phyloP scores from a whole-genome alignment of 2,329 filamentous ascomycete species.

The Aspergillus fructus region DNA sequence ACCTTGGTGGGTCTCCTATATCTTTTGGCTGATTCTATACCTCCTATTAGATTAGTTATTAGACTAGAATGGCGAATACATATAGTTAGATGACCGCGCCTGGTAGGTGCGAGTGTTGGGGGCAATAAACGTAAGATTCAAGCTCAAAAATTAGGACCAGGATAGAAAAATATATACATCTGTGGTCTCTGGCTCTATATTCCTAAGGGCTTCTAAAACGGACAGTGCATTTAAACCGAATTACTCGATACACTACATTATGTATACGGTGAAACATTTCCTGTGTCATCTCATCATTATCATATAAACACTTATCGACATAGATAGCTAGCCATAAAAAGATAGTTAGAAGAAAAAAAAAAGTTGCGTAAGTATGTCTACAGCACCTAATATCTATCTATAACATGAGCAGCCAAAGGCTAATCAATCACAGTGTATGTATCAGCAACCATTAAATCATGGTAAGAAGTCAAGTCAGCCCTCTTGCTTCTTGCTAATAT shows the following conservation, averaged over 20 bases:
- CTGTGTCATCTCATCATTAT: background rate
- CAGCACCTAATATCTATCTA: background rate
- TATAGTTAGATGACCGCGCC: background rate
- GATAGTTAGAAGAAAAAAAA: background rate
- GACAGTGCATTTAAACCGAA: no score
- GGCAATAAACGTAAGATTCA: background rate
- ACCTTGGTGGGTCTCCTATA: background rate
- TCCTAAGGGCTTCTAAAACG: no score
- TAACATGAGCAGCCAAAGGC: background rate
- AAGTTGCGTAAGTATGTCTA: background rate
- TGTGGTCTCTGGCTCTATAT: no score
- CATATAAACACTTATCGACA: background rate
- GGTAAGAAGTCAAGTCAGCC: no score
- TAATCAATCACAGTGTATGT: background rate
- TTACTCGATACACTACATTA: background rate
- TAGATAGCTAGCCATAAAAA: background rate
- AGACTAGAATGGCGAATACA: background rate
- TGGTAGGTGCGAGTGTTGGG: background rate
- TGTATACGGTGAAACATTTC: background rate
- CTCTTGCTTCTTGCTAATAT: conserved; percentile 10
- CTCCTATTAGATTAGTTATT: background rate
- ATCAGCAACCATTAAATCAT: no score
- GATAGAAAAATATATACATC: no score
- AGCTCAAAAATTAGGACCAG: background rate
- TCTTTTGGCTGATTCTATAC: background rate